Conservation (phyloP, 2,329 filamentous ascomycete species). For the Fusarium sp. region DNA sequence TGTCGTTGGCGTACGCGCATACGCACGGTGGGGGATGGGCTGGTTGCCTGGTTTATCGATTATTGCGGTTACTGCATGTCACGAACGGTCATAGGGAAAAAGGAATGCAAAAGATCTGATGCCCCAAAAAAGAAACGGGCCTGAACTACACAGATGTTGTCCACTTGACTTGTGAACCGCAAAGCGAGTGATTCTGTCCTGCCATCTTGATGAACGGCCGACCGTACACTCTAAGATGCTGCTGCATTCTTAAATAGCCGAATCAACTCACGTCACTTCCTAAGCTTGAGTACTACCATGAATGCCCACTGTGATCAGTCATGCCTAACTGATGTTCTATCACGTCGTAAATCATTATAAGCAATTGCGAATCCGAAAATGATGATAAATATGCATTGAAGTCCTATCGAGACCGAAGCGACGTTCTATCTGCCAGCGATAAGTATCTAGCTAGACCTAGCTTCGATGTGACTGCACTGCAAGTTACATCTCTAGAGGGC, state of each 20-base stretch:
- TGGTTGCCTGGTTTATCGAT: constrained; percentile 54
- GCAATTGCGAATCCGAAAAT: background rate
- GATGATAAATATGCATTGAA: constrained; percentile 13
- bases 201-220: background rate
- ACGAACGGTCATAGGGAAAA: constrained; percentile 62
- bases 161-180: constrained; percentile 23
- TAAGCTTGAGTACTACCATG: background rate
- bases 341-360: background rate
- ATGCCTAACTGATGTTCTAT: background rate
- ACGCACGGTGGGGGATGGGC: constrained; percentile 48
- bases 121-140: constrained; percentile 46
- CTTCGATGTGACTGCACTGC: constrained; percentile 21
- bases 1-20: constrained; percentile 30
- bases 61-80: constrained; percentile 59
- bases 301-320: background rate
- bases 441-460: constrained; percentile 12
- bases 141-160: constrained; percentile 35
- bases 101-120: constrained; percentile 56
- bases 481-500: constrained; percentile 15
- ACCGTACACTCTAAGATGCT: constrained; percentile 2
- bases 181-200: background rate
- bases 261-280: constrained; percentile 15
- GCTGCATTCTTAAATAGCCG: constrained; percentile 5
- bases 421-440: constrained; percentile 2
- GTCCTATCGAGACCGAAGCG: constrained; percentile 7